Evolutionary conservation across 2,329 filamentous ascomycete species (phyloP).

Genomic region (Aspergillus felis): DNA sequence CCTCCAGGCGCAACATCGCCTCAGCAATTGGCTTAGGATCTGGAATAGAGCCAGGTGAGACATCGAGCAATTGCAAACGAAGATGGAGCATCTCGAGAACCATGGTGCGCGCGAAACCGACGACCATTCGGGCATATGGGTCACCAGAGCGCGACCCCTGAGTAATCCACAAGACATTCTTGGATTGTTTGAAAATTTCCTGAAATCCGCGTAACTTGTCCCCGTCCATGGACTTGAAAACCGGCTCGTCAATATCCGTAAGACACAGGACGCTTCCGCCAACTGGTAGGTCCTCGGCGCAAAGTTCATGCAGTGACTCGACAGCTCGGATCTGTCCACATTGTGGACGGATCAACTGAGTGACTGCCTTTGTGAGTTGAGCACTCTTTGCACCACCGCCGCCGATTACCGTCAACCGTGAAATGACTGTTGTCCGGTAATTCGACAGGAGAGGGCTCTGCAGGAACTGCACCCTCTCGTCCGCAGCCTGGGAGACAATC

Average conservation of each 20-base stretch:
- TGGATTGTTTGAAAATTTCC: neutral
- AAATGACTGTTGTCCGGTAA: neutral
- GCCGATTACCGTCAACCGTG: neutral
- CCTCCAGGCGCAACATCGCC: too few species aligned
- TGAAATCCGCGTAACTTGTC: neutral
- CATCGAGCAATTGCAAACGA: neutral
- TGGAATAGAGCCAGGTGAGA: slow-evolving; percentile 1
- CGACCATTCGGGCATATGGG: neutral
- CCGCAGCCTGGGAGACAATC: slow-evolving; percentile 23
- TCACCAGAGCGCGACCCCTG: neutral
- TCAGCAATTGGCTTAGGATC: neutral
- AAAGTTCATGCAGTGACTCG: neutral
- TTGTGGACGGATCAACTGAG: neutral
- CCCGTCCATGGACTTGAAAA: slow-evolving; percentile 1
- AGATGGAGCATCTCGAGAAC: neutral
- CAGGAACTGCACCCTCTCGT: slow-evolving; percentile 14
- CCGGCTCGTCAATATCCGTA: neutral
- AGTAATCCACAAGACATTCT: slow-evolving; percentile 4
- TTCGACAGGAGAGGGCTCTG: slow-evolving; percentile 4
- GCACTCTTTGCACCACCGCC: neutral
- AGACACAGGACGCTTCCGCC: slow-evolving; percentile 2
- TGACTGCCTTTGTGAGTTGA: neutral
- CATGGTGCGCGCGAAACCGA: neutral
- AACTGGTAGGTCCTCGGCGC: neutral
- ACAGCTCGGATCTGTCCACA: neutral